Conservation (phyloP, 768 basidiomycete species). For the Termitomyces sp. region DNA sequence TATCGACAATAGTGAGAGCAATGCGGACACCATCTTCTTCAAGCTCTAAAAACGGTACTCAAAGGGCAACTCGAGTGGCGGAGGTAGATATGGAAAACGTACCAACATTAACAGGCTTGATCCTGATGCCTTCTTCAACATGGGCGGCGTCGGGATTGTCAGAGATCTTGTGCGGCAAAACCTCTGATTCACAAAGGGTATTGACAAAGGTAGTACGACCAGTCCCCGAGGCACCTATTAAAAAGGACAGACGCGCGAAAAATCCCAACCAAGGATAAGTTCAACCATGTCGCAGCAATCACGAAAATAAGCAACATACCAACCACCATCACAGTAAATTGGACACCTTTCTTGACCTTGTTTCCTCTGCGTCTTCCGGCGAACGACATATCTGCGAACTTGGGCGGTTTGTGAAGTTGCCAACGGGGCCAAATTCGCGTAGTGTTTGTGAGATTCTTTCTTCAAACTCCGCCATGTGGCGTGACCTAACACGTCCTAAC, state of each 20-base stretch:
- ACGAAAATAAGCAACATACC: conserved; percentile 54
- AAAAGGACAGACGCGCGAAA: conserved; percentile 15
- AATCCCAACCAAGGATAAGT: conserved; percentile 9
- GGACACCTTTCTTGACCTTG: conserved; percentile 98
- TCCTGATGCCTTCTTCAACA: conserved; percentile 89
- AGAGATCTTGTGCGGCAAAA: conserved; percentile 80
- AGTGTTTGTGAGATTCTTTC: conserved; percentile 22
- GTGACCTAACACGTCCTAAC: conserved; percentile 22
- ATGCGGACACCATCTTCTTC: conserved; percentile 99
- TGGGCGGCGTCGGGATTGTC: conserved; percentile 88
- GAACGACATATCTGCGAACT: conserved; percentile 60
- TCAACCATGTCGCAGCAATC: not conserved
- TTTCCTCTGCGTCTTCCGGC: conserved; percentile 84
- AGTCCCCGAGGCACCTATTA: conserved; percentile 89
- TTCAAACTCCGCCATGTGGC: conserved; percentile 36
- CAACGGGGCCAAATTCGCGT: conserved; percentile 24
- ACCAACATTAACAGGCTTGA: conserved; percentile 95
- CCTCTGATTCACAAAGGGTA: conserved; percentile 96
- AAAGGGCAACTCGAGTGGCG: not conserved
- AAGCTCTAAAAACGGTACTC: conserved; percentile 55
- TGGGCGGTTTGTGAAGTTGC: conserved; percentile 20
- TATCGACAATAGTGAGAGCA: conserved; percentile 96
- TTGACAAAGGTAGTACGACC: conserved; percentile 99
- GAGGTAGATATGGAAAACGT: conserved; percentile 22
- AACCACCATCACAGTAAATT: conserved; percentile 97